Percentiles rank a stretch among this genome's conserved stretches.
Evolutionary conservation across 768 basidiomycete genomes (phyloP).

Genomic region (Megacollybia marginata): DNA sequence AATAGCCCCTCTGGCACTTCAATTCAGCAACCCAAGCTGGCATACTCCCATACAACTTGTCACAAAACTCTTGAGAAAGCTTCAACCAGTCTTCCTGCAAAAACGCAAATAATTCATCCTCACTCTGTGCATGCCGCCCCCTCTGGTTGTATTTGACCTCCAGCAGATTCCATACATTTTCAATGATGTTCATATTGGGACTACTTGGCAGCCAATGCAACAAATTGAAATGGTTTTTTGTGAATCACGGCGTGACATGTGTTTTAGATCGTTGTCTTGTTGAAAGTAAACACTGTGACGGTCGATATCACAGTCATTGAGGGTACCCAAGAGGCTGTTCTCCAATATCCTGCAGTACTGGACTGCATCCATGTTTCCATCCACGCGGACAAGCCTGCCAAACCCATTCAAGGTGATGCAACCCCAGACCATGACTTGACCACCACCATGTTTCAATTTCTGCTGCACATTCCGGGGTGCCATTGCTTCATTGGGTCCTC

Average conservation of each 20-base stretch:
- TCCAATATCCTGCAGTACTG: constrained; percentile 16
- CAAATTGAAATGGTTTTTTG: constrained; percentile 6
- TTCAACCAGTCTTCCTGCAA: no score
- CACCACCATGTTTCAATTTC: constrained; percentile 20
- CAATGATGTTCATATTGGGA: constrained; percentile 21
- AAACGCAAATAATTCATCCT: no score
- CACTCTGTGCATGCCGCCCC: no score
- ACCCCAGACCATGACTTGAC: constrained; percentile 20
- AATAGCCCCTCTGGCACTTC: no score
- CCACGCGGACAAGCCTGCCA: constrained; percentile 9
- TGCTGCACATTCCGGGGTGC: no score
- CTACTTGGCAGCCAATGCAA: constrained; percentile 16
- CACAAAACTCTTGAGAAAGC: no score
- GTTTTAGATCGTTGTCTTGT: constrained; percentile 20
- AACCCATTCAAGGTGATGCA: constrained; percentile 17
- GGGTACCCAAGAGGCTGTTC: constrained; percentile 8
- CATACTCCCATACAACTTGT: no score
- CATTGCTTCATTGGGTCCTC: constrained; percentile 10
- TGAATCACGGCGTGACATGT: constrained; percentile 10
- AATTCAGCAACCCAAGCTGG: no score
- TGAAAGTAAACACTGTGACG: constrained; percentile 8
- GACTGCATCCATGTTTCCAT: constrained; percentile 16
- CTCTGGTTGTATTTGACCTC: no score
- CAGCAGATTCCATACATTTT: constrained; percentile 23
- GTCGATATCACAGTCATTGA: constrained; percentile 5